Evolutionary conservation across 2,329 filamentous ascomycete species (phyloP).

Genomic region (Cordyceps cateniannulata): DNA sequence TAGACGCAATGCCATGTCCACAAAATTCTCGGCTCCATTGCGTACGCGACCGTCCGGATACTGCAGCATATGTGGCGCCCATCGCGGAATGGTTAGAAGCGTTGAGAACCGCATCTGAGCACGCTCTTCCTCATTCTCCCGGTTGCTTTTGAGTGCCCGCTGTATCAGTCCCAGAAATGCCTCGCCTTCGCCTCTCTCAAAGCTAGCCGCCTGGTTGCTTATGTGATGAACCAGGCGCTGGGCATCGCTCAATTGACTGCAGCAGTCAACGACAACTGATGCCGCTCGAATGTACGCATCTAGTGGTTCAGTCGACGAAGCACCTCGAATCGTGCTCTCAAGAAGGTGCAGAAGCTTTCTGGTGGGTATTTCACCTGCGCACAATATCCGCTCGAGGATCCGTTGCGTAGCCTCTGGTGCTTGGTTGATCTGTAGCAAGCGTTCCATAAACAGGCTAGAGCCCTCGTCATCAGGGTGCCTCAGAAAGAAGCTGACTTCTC

Average conservation of each 20-base stretch:
- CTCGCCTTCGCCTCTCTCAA: slow-evolving; percentile 43
- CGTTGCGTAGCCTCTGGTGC: slow-evolving; percentile 43
- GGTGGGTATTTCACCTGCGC: slow-evolving; percentile 45
- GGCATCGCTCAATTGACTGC: slow-evolving; percentile 27
- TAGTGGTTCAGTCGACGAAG: slow-evolving; percentile 34
- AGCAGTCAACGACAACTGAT: slow-evolving; percentile 43
- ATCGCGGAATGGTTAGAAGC: slow-evolving; percentile 31
- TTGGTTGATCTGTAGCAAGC: slow-evolving; percentile 57
- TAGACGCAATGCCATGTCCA: slow-evolving; percentile 38
- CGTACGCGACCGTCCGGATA: slow-evolving; percentile 39
- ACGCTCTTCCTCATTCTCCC: slow-evolving; percentile 21
- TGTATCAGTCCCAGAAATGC: slow-evolving; percentile 41
- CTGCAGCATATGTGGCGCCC: slow-evolving; percentile 45
- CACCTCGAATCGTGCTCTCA: slow-evolving; percentile 45
- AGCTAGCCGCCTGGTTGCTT: slow-evolving; percentile 32
- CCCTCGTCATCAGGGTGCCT: slow-evolving; percentile 26
- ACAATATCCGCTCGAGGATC: slow-evolving; percentile 53
- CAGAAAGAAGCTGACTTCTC: slow-evolving; percentile 41
- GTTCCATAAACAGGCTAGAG: slow-evolving; percentile 54
- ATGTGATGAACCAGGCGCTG: slow-evolving; percentile 37
- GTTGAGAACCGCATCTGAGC: slow-evolving; percentile 18
- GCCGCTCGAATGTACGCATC: slow-evolving; percentile 54
- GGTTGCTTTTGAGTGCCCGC: slow-evolving; percentile 23
- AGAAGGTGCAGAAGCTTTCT: slow-evolving; percentile 46
- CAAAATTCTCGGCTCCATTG: slow-evolving; percentile 34